Conservation (phyloP, 2,329 filamentous ascomycete genomes). For the Parastagonospora nodorum region DNA sequence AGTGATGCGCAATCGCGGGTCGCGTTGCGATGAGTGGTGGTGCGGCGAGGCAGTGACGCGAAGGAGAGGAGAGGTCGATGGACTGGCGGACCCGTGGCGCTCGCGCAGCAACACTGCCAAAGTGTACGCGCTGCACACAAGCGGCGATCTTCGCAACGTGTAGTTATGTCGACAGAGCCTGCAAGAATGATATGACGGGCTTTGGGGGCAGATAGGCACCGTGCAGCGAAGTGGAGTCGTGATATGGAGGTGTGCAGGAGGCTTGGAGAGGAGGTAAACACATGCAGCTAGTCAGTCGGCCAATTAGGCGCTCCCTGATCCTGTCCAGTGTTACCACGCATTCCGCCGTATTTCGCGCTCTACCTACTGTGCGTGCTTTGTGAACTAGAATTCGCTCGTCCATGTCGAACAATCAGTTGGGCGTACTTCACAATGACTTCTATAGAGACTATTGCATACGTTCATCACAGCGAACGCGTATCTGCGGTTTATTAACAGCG, state of each 20-base stretch:
- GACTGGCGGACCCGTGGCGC: conserved; percentile 26
- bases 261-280: conserved; percentile 41
- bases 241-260: conserved; percentile 30
- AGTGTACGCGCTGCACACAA: conserved; percentile 32
- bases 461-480: too few relatives aligned
- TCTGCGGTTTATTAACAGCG: too few relatives aligned
- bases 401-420: too few relatives aligned
- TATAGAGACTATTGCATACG: too few relatives aligned
- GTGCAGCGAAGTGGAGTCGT: conserved; percentile 19
- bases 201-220: conserved; percentile 28
- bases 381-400: too few relatives aligned
- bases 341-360: conserved; percentile 15
- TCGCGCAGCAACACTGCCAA: conserved; percentile 40
- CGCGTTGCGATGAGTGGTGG: conserved; percentile 4
- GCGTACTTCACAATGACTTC: too few relatives aligned
- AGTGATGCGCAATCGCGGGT: not conserved
- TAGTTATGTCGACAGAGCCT: conserved; percentile 17
- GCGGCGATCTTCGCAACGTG: conserved; percentile 16
- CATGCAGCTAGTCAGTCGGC: conserved; percentile 42
- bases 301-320: conserved; percentile 44
- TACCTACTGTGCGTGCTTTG: too few relatives aligned
- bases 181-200: conserved; percentile 30
- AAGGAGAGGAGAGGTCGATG: conserved; percentile 28
- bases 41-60: conserved; percentile 40
- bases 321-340: conserved; percentile 37